Evolutionary conservation across 352 stramenopile genomes (phyloP).

Genomic region (Pythium phragmitis): DNA sequence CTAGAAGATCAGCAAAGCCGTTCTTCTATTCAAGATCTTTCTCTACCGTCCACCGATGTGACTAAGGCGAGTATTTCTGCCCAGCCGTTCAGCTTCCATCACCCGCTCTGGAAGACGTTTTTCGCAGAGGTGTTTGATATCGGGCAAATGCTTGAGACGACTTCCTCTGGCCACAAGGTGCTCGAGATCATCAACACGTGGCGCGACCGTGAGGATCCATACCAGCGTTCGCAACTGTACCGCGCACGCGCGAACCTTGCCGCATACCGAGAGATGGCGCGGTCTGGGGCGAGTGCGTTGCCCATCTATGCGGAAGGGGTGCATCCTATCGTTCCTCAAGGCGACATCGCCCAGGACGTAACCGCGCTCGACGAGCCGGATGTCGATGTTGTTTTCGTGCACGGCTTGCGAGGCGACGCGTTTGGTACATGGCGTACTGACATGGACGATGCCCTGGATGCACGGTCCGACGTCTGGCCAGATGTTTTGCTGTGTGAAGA

Average conservation of each 20-base stretch:
- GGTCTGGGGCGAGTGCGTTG: conserved; percentile 29
- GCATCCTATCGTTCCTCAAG: conserved; percentile 57
- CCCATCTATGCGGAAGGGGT: conserved; percentile 79
- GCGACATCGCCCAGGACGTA: conserved; percentile 1
- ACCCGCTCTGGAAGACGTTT: conserved; percentile 28
- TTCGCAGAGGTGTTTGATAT: conserved; percentile 58
- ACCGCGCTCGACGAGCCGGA: conserved; percentile 6
- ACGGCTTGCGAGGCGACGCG: conserved; percentile 75
- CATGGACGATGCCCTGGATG: conserved; percentile 59
- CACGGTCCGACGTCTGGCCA: conserved; percentile 69
- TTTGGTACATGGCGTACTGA: conserved; percentile 83
- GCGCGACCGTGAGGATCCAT: conserved; percentile 48
- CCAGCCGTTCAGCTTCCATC: conserved; percentile 2
- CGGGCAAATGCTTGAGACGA: conserved; percentile 44
- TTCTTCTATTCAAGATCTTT: neutral
- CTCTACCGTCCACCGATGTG: neutral
- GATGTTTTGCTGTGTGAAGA: conserved; percentile 66
- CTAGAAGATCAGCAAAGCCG: conserved; percentile 20
- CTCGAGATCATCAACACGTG: conserved; percentile 40
- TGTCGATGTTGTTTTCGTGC: conserved; percentile 83
- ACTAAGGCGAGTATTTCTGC: neutral
- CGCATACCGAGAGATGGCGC: conserved; percentile 51
- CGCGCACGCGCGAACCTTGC: conserved; percentile 66
- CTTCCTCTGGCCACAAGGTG: conserved; percentile 42
- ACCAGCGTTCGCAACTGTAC: conserved; percentile 74